Evolutionary conservation across 2,329 filamentous ascomycete genomes (phyloP).

Genomic region (Pseudogymnoascus sp.): DNA sequence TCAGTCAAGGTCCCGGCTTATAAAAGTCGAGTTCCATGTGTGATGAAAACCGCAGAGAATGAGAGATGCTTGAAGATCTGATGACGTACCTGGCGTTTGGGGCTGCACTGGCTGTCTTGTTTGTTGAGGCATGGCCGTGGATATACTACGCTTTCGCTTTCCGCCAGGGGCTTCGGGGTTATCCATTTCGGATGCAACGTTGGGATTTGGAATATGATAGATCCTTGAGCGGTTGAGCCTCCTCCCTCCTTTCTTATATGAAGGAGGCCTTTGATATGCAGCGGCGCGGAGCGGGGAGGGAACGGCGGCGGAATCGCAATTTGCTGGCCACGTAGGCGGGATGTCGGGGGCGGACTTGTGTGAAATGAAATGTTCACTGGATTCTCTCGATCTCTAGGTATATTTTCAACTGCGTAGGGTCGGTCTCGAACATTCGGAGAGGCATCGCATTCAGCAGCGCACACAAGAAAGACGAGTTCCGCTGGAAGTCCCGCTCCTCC

Average conservation of each 20-base stretch:
- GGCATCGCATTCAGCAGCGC: background rate
- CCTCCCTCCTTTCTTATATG: background rate
- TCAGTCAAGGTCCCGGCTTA: background rate
- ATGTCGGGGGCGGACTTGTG: slow-evolving; percentile 2
- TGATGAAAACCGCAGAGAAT: background rate
- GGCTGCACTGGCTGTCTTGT: background rate
- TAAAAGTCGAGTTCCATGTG: background rate
- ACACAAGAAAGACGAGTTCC: background rate
- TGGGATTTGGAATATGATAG: background rate
- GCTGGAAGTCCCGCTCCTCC: slow-evolving; percentile 6
- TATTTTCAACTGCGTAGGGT: background rate
- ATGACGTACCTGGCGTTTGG: slow-evolving; percentile 1
- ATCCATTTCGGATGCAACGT: background rate
- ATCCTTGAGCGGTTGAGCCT: background rate
- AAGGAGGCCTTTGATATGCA: background rate
- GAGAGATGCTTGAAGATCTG: background rate
- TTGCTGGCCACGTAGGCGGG: background rate
- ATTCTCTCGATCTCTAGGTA: background rate
- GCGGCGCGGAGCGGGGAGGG: slow-evolving; percentile 6
- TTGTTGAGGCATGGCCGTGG: slow-evolving; percentile 2
- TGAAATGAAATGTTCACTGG: background rate
- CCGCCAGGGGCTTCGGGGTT: background rate
- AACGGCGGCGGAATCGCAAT: background rate
- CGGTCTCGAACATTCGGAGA: slow-evolving; percentile 1
- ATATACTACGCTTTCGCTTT: slow-evolving; percentile 8